Base-by-base conservation (phyloP, 2,329 filamentous ascomycete genomes). In the Curvularia spicifera region DNA sequence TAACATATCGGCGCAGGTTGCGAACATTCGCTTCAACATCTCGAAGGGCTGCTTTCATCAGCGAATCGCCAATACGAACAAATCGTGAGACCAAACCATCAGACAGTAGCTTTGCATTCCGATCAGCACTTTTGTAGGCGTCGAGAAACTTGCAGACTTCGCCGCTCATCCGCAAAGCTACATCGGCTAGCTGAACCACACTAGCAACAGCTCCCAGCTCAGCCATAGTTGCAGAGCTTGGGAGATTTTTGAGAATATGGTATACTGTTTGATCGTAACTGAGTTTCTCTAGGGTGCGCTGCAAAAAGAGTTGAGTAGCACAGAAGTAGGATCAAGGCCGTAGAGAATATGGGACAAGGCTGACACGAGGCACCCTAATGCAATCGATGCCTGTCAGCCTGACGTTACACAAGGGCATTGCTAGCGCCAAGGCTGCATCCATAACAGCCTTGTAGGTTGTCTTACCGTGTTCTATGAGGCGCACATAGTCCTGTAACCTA, bases 121-220 rank as follows among this genome's bases (percentile, higher is more conserved):
- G 42, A 12, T 24, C 42, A 8, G 42, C 29, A 22, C n/a, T 13
- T 15, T 40, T 46, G 31, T 53, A 53, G 10, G 52, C 52, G 33
- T 48, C 44, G 24, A 54, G 44, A 28, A 53, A 53, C 20, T 24
- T 46, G 51, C 42, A 18, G 33, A 53, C 29, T 26, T 53, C 42
- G 24, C 42, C 22, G 33, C 51, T 53, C 3, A 39, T 43, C 8
- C 51, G 51, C 51, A 53, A 46, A 22, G 51, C 51, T 37, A 53
- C 22, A 20, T 53, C 31, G 15, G 33, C 42, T 13, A 53, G 22
- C 42, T 53, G 42, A 20, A 53, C 42, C 5, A 46, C 40, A 37
- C 42, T 53, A 13, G 42, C 51, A 5, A 46, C 18, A 7, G 51
- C 22, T 20, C 31, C 51, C 7, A 53, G 42, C 33, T 53, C 43